Percentiles rank a stretch among this genome's conserved stretches.
phyloP scores from a whole-genome alignment of 202 grass and related monocot species.

The Zizania palustris region DNA sequence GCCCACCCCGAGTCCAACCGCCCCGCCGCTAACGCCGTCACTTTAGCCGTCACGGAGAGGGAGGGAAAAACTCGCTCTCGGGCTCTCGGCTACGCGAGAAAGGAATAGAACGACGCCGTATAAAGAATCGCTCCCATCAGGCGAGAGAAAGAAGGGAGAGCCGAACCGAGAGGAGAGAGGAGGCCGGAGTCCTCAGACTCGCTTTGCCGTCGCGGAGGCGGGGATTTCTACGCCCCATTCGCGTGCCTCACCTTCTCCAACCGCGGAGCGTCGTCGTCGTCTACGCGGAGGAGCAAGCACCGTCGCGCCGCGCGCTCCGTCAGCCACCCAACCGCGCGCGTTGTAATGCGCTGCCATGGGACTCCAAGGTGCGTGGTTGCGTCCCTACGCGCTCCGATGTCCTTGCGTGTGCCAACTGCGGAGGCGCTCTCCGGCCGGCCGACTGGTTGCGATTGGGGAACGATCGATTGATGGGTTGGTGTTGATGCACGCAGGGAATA shows the following conservation, averaged over 20 bases:
- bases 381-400: neutral
- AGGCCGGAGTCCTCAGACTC: too few relatives aligned
- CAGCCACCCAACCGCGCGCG: neutral
- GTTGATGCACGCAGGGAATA: constrained; percentile 51
- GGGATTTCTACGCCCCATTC: neutral
- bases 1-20: too few relatives aligned
- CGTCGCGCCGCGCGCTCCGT: too few relatives aligned
- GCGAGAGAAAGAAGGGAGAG: neutral
- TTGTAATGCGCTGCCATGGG: constrained; percentile 64
- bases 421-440: too few relatives aligned
- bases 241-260: neutral
- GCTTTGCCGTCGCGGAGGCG: neutral
- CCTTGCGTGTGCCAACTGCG: too few relatives aligned
- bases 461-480: neutral
- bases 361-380: constrained; percentile 56
- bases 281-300: neutral
- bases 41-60: constrained; percentile 16
- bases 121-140: neutral
- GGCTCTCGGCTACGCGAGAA: neutral
- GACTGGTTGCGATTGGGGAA: too few relatives aligned
- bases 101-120: constrained; percentile 2
- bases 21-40: constrained; percentile 24
- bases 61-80: too few relatives aligned
- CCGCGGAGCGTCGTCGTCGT: neutral
- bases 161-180: neutral